phyloP scores from a whole-genome alignment of 202 grass and related monocot species.

The Carex arenaria region DNA sequence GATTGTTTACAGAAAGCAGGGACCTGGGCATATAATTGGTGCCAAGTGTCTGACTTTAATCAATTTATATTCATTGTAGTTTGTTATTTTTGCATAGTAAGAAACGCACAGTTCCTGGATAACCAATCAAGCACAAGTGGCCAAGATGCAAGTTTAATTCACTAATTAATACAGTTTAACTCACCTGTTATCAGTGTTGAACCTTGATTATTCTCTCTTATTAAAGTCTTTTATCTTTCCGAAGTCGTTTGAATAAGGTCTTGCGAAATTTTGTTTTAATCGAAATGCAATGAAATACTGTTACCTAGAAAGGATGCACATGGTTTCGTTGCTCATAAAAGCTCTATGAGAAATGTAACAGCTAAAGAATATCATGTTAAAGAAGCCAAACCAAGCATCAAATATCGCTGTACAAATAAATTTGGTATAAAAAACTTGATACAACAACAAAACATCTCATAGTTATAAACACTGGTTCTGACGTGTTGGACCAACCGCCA shows the following conservation, averaged over 20 bases:
- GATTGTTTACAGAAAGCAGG: neutral
- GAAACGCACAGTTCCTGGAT: too few relatives aligned
- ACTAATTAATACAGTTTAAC: too few relatives aligned
- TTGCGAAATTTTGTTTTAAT: neutral
- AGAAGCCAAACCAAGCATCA: neutral
- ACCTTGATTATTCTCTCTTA: too few relatives aligned
- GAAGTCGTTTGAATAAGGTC: neutral
- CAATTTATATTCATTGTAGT: neutral
- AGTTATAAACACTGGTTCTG: constrained; percentile 9
- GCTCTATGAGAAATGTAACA: neutral
- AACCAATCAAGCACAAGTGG: neutral
- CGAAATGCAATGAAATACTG: neutral
- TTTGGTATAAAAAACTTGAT: constrained; percentile 12
- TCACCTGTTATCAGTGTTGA: too few relatives aligned
- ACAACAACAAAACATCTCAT: constrained; percentile 8
- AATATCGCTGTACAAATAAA: constrained; percentile 15
- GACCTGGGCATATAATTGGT: neutral
- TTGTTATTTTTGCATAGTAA: too few relatives aligned
- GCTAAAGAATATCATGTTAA: neutral
- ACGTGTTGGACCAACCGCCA: constrained; percentile 16
- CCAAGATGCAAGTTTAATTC: too few relatives aligned
- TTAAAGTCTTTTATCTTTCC: too few relatives aligned
- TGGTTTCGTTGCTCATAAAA: neutral
- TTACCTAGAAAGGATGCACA: neutral
- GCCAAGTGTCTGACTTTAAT: neutral